Conservation (phyloP, 1,139 yeast species). For the Pneumocystis oryctolagi region DNA sequence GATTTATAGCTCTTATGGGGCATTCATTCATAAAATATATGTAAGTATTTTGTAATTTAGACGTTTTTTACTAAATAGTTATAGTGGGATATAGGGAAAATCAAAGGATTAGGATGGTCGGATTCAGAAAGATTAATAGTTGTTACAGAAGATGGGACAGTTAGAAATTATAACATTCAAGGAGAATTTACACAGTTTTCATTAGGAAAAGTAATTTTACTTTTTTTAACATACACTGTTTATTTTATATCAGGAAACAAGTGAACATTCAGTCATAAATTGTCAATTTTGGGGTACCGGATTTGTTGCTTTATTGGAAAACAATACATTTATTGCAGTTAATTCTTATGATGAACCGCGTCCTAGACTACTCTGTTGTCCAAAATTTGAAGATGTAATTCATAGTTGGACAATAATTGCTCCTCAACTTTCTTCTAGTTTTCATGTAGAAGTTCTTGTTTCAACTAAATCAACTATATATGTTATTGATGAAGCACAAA, state of each 20-base stretch:
- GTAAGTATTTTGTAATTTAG: conserved; percentile 21
- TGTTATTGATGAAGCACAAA: conserved; percentile 19
- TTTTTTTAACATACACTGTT: not conserved
- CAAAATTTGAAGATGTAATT: conserved; percentile 15
- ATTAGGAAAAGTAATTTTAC: conserved; percentile 22
- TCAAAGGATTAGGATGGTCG: conserved; percentile 45
- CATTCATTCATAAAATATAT: conserved; percentile 28
- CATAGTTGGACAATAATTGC: conserved; percentile 25
- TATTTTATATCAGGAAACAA: conserved; percentile 18
- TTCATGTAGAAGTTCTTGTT: conserved; percentile 24
- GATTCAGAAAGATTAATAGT: conserved; percentile 44
- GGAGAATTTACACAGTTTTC: conserved; percentile 47
- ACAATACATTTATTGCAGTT: conserved; percentile 26
- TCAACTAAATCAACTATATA: conserved; percentile 18
- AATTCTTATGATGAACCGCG: conserved; percentile 23
- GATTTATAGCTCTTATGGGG: conserved; percentile 12
- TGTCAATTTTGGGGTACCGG: conserved; percentile 27
- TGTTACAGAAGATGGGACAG: conserved; percentile 44
- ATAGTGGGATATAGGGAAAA: conserved; percentile 36
- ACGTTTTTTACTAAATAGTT: not conserved
- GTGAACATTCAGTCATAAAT: conserved; percentile 27
- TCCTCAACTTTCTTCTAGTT: conserved; percentile 21
- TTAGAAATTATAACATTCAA: conserved; percentile 55
- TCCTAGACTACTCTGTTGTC: conserved; percentile 17
- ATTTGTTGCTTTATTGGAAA: conserved; percentile 26